Percentiles rank a stretch among this genome's conserved stretches.
Conservation (phyloP, 2,329 filamentous ascomycete species). For the Trichophyton equinum region DNA sequence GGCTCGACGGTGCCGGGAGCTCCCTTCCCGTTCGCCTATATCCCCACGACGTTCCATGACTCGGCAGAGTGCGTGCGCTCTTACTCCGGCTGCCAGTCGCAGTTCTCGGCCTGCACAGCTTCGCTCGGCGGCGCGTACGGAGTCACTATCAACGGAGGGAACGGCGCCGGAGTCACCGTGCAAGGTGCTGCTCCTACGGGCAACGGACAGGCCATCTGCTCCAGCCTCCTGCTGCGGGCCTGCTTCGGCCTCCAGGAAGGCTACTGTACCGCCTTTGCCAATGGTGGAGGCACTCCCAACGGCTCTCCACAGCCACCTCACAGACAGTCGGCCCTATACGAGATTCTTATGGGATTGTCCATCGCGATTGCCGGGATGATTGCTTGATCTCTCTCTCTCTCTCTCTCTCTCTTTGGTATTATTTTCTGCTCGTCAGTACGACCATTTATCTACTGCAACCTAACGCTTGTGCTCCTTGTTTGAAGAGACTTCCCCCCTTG, state of each 20-base stretch:
- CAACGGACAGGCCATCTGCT: slow-evolving; percentile 33
- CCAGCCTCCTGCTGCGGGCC: slow-evolving; percentile 34
- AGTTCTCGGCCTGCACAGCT: slow-evolving; percentile 34
- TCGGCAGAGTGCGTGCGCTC: slow-evolving; percentile 41
- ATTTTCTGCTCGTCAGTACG: neutral
- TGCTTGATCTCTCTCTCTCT: slow-evolving; percentile 20
- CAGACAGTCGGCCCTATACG: slow-evolving; percentile 22
- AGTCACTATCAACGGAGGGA: slow-evolving; percentile 38
- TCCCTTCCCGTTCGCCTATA: slow-evolving; percentile 41
- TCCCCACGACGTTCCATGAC: slow-evolving; percentile 42
- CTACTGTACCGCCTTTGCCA: slow-evolving; percentile 33
- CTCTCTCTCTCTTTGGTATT: neutral
- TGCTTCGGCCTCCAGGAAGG: slow-evolving; percentile 38
- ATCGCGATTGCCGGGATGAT: slow-evolving; percentile 37
- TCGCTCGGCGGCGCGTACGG: slow-evolving; percentile 39
- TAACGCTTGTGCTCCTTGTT: neutral
- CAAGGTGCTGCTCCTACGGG: slow-evolving; percentile 31
- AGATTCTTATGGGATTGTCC: slow-evolving; percentile 29
- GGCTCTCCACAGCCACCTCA: slow-evolving; percentile 4
- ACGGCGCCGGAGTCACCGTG: slow-evolving; percentile 40
- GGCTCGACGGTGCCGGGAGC: slow-evolving; percentile 36
- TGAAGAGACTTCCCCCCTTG: neutral
- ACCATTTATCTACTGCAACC: neutral
- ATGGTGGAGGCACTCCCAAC: slow-evolving; percentile 14
- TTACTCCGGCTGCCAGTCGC: slow-evolving; percentile 40